Base-by-base conservation (phyloP, 179 eudicot genomes). In the Patellifolia procumbens region DNA sequence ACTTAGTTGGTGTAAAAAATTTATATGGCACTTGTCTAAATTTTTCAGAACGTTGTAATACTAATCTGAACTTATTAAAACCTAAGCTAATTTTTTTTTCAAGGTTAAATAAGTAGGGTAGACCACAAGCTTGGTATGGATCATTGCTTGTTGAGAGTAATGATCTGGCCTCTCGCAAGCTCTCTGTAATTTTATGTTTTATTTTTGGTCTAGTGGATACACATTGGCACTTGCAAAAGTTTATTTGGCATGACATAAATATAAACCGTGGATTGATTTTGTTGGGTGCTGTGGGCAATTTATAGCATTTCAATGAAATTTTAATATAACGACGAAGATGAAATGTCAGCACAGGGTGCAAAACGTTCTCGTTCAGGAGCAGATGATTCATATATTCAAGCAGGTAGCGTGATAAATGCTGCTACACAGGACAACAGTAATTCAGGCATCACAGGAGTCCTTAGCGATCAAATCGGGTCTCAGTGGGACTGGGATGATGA, bases 401-500 rank as follows among this genome's bases (percentile, higher is more conserved):
- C 76, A 16, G 91, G 93, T 78, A 79, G 81, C 73, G 76, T 83
- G 51, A 70, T 82, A 62, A 89, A 85, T 89, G 87, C 84, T 75
- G 60, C 87, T 51, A 73, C 82, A 76, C 91, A 87, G 76, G 92
- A 79, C 31, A 86, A 83, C 82, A 89, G 90, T 78, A 84, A 77
- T 77, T 80, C 91, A 71, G 85, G 82, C 37, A 79, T 85, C 68
- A 82, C 81, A 31, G 96, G 90, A 72, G 80, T 77, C 78, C 85
- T 84, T 80, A 89, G 80, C 82, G 99, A 91, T 51, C 87, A 84
- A 70, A 76, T 82, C 32, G 91, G 85, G 68, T 84, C 89, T 59
- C 85, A 82, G 1, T 95, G 93, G 98, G 96, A 90, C 68, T 93
- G 96, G 99, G 99, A 91, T 80, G 97, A 88, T 84, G 96, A 90